Conservation (phyloP, 495 filamentous ascomycete species). For the Venustampulla echinocandica region DNA sequence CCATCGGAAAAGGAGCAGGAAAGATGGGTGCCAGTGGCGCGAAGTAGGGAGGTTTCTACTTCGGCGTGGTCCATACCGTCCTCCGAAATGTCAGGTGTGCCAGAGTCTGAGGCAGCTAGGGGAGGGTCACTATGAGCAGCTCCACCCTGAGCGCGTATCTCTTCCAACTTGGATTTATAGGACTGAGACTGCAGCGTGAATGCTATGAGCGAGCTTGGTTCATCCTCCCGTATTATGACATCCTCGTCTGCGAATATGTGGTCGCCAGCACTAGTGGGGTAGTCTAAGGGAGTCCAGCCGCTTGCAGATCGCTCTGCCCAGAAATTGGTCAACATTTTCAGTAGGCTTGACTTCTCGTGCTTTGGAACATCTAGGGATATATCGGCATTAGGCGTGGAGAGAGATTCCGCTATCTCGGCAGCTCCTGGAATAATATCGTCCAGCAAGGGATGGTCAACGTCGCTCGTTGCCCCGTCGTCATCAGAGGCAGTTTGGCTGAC, state of each 20-base stretch:
- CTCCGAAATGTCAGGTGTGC: slow-evolving; percentile 8
- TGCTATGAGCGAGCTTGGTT: slow-evolving; percentile 91
- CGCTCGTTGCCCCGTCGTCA: slow-evolving; percentile 61
- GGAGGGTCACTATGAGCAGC: slow-evolving; percentile 10
- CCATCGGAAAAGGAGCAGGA: slow-evolving; percentile 92
- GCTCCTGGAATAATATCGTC: slow-evolving; percentile 46
- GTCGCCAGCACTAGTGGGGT: slow-evolving; percentile 78
- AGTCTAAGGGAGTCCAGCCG: slow-evolving; percentile 91
- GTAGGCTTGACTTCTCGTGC: slow-evolving; percentile 81
- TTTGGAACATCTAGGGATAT: slow-evolving; percentile 63
- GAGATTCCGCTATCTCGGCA: slow-evolving; percentile 48
- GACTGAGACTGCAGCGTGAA: slow-evolving; percentile 81
- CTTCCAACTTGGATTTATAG: slow-evolving; percentile 69
- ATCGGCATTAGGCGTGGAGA: slow-evolving; percentile 49
- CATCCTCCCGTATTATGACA: slow-evolving; percentile 93
- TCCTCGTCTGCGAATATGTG: slow-evolving; percentile 98
- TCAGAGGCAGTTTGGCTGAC: slow-evolving; percentile 53
- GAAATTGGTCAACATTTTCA: slow-evolving; percentile 93
- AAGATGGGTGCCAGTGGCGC: slow-evolving; percentile 79
- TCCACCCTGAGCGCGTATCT: slow-evolving; percentile 52
- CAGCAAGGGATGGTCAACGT: slow-evolving; percentile 53
- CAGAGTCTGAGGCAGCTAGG: not conserved
- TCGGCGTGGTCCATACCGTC: slow-evolving; percentile 40
- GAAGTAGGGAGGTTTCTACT: slow-evolving; percentile 68
- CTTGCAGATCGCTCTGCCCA: slow-evolving; percentile 97